Percentiles rank a stretch among this genome's conserved stretches.
Evolutionary conservation across 2,329 filamentous ascomycete genomes (phyloP).

Genomic region (Colletotrichum lupini): DNA sequence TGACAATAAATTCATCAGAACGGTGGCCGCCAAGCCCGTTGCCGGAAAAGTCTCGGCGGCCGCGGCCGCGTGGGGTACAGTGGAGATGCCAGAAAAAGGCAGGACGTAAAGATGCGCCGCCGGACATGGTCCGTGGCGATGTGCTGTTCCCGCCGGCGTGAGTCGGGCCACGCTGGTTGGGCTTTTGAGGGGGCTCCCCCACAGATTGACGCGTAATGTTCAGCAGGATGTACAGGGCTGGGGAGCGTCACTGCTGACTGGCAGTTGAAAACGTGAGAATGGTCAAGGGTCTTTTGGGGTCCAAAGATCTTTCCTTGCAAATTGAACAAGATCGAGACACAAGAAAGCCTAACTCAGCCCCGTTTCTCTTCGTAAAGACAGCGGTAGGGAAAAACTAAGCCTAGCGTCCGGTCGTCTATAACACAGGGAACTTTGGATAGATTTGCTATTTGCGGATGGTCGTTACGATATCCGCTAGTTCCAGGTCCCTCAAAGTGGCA

Average conservation of each 20-base stretch:
- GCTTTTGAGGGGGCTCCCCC: conserved; percentile 4
- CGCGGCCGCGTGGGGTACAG: not conserved
- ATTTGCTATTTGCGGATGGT: conserved; percentile 2
- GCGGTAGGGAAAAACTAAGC: not conserved
- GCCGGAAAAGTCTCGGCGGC: conserved; percentile 21
- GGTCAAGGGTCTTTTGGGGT: not conserved
- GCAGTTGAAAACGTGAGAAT: not conserved
- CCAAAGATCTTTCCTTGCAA: not conserved
- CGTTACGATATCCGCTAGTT: not conserved
- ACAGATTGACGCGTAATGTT: conserved; percentile 34
- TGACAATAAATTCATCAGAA: not conserved
- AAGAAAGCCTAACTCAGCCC: conserved; percentile 24
- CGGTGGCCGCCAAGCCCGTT: conserved; percentile 20
- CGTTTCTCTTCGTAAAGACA: conserved; percentile 5
- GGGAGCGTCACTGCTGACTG: not conserved
- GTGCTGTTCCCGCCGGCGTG: conserved; percentile 2
- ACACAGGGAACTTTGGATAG: not conserved
- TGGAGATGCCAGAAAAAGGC: not conserved
- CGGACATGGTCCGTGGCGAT: conserved; percentile 17
- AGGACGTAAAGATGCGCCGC: not conserved
- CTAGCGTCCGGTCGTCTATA: not conserved
- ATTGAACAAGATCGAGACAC: not conserved
- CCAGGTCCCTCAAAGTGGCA: not conserved
- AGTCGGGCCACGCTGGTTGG: conserved; percentile 15
- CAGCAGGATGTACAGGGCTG: conserved; percentile 16